Base-by-base conservation (phyloP, 768 basidiomycete species). In the Leccinum imitatum region DNA sequence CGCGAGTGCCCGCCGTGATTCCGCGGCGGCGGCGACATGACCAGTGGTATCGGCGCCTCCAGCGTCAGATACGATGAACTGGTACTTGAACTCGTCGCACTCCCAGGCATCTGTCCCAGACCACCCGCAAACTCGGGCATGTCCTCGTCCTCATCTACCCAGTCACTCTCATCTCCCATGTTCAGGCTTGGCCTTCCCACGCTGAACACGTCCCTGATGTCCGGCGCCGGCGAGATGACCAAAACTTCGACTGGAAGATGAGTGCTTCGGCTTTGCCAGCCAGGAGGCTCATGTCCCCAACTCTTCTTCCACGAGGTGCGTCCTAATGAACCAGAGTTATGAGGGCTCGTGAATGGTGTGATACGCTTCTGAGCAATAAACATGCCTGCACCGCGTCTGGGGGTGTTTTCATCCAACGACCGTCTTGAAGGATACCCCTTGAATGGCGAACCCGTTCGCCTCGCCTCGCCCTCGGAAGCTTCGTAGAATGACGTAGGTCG, bases 71-170 rank as follows among this genome's bases (percentile, higher is more conserved):
- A 60, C 15, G 74, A 65, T 10, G 66, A 69, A 33, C 68, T 68
- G 53, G 65, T 39, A 37, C 63, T 67, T 11, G 71, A 64, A 23
- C 66, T 69, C 37, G 66, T 59, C 25, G 76, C 66, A 17, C 69
- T 67, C 46, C 69, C 63, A 10, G 72, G 69, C 62, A 73, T 72
- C 44, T 94, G 91, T 0, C 91, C 91, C 31, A 94, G 72, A 6
- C 91, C 91, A 51, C 90, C 91, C 14, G 84, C 87, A 75, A 91
- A 93, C 25, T 83, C 78, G 8, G 85, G 76, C 19, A 74, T 73
- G 65, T 92, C 90, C 7, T 93, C 91, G 46, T 94, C 91, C 65
- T 92, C 90, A 66, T 93, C 92, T 14, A 91, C 87, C 91, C 91
- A 93, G 63, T 93, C 91, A 50, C 87, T 87, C 65, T 93, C 91